Percentiles rank a stretch among this genome's conserved stretches.
These are phyloP conservation scores for Pythium brachiatum DNA, from an alignment of 352 stramenopile species.

Conservation along the genomic window DNA sequence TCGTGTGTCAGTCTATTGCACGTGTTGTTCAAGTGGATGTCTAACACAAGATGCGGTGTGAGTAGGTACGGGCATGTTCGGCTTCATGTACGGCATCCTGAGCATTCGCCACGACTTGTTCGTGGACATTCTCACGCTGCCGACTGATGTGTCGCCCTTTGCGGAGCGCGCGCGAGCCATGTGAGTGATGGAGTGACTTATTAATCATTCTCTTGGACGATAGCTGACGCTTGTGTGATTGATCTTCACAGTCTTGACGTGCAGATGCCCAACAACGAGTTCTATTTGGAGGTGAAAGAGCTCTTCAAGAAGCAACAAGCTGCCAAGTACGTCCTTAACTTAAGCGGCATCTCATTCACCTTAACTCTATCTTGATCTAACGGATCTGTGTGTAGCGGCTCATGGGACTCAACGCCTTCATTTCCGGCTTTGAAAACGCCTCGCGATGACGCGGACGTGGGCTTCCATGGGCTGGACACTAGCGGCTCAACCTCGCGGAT, in stretches of 20 bases:
- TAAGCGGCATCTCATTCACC: background rate
- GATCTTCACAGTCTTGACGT: slow-evolving; percentile 15
- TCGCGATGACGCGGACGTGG: background rate
- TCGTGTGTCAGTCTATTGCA: background rate
- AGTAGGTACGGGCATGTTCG: slow-evolving; percentile 51
- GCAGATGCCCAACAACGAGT: slow-evolving; percentile 23
- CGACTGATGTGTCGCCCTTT: slow-evolving; percentile 66
- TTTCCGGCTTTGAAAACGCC: slow-evolving; percentile 11
- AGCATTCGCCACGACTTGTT: slow-evolving; percentile 71
- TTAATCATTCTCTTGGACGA: too few species aligned
- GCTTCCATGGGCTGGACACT: slow-evolving; percentile 4
- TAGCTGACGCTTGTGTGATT: slow-evolving; percentile 1
- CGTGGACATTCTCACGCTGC: slow-evolving; percentile 62
- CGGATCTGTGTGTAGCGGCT: slow-evolving; percentile 31
- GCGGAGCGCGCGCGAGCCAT: slow-evolving; percentile 45
- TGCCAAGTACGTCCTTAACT: slow-evolving; percentile 43
- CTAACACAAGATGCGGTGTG: background rate
- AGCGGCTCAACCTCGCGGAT: background rate
- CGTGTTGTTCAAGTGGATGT: background rate
- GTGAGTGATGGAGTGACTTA: slow-evolving; percentile 19
- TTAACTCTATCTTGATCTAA: background rate
- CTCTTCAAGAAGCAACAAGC: slow-evolving; percentile 41
- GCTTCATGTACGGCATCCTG: slow-evolving; percentile 64
- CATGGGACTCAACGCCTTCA: slow-evolving; percentile 34
- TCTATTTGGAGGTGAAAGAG: slow-evolving; percentile 46